Evolutionary conservation across 1,284 basidiomycete genomes (phyloP).

Genomic region (Apiotrichum gamsii): DNA sequence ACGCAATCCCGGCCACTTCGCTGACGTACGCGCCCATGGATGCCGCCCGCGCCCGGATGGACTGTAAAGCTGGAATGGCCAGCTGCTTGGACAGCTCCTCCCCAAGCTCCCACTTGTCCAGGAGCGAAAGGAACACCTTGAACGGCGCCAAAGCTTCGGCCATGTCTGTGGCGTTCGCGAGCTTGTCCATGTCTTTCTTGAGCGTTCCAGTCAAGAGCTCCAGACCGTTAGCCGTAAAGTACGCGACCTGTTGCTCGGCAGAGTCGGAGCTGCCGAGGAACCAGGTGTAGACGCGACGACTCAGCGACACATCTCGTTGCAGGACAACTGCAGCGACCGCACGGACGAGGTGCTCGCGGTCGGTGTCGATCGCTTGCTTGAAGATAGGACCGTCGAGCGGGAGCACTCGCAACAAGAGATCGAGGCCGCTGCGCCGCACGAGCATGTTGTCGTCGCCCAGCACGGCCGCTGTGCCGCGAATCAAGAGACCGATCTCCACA

Average conservation of each 20-base stretch:
- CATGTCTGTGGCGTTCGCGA: constrained; percentile 59
- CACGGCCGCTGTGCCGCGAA: constrained; percentile 80
- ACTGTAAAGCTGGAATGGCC: constrained; percentile 59
- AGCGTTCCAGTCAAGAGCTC: constrained; percentile 54
- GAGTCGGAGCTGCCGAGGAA: constrained; percentile 75
- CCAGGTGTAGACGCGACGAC: constrained; percentile 90
- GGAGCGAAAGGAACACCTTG: constrained; percentile 87
- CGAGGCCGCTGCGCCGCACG: constrained; percentile 72
- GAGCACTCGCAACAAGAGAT: constrained; percentile 69
- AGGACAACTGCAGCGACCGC: constrained; percentile 76
- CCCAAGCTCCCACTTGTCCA: constrained; percentile 97
- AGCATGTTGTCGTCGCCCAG: constrained; percentile 85
- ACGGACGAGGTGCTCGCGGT: constrained; percentile 68
- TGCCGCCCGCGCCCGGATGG: constrained; percentile 18
- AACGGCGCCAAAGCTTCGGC: constrained; percentile 72
- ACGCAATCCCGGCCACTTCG: constrained; percentile 74
- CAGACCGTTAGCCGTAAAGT: constrained; percentile 64
- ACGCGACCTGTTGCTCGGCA: constrained; percentile 62
- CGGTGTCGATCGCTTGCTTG: constrained; percentile 56
- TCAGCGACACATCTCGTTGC: constrained; percentile 85
- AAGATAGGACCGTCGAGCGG: constrained; percentile 65
- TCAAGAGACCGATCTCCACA: constrained; percentile 82
- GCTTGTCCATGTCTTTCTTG: constrained; percentile 63
- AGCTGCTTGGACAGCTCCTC: constrained; percentile 69
- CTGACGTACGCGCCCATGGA: constrained; percentile 1